Percentiles rank a stretch among this genome's conserved stretches.
phyloP scores from a whole-genome alignment of 257 asterid genomes.

The Euphrasia confusa region DNA sequence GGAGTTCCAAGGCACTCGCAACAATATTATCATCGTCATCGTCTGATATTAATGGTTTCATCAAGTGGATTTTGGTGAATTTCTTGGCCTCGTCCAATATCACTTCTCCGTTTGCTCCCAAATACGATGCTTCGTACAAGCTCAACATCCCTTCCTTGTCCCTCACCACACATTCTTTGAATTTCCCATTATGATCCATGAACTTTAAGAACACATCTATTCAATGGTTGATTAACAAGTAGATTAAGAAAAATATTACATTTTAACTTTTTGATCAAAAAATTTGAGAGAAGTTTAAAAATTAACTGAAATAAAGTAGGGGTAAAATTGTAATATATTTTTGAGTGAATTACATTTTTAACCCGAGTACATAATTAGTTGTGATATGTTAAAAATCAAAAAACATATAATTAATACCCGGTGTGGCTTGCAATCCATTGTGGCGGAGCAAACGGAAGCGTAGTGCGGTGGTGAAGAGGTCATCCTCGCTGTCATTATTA shows the following conservation, averaged over 20 bases:
- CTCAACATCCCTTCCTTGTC: conserved; percentile 48
- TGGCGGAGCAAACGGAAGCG: conserved; percentile 63
- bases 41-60: too few species aligned
- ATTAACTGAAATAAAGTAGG: too few species aligned
- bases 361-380: too few species aligned
- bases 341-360: too few species aligned
- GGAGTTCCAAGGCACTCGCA: conserved; percentile 34
- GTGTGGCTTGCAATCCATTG: conserved; percentile 35
- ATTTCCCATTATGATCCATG: conserved; percentile 38
- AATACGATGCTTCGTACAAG: conserved; percentile 58
- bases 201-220: conserved; percentile 49
- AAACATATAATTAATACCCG: conserved; percentile 9
- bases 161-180: conserved; percentile 31
- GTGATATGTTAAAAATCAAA: too few species aligned
- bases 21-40: conserved; percentile 22
- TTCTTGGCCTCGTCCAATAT: conserved; percentile 45
- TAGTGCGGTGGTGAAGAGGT: conserved; percentile 41
- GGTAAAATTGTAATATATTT: too few species aligned
- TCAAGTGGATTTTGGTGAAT: conserved; percentile 34
- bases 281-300: too few species aligned
- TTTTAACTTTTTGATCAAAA: too few species aligned
- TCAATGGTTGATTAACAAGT: too few species aligned
- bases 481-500: conserved; percentile 23
- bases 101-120: conserved; percentile 46
- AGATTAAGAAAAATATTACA: too few species aligned